Evolutionary conservation across 768 basidiomycete genomes (phyloP).

Genomic region (Lactarius quietus): DNA sequence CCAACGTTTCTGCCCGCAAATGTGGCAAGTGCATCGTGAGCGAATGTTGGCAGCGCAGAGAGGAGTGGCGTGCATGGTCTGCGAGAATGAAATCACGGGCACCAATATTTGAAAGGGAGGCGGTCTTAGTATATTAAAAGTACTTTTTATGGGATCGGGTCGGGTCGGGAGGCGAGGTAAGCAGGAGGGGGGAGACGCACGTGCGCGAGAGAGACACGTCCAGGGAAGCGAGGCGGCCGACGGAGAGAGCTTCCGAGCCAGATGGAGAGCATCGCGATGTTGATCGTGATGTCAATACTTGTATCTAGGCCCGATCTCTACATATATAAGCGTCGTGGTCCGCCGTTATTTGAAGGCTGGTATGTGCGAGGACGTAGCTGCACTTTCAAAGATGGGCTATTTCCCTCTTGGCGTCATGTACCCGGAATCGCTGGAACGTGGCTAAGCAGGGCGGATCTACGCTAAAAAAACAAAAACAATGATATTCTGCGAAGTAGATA

Average conservation of each 20-base stretch:
- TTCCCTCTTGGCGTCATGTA: constrained; percentile 34
- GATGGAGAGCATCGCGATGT: constrained; percentile 42
- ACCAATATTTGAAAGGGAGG: constrained; percentile 30
- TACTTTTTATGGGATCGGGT: neutral
- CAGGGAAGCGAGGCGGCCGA: constrained; percentile 37
- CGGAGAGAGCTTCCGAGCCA: constrained; percentile 42
- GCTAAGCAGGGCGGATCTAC: neutral
- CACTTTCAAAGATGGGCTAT: constrained; percentile 40
- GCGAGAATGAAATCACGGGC: constrained; percentile 28
- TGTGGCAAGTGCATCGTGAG: constrained; percentile 45
- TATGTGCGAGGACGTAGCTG: neutral
- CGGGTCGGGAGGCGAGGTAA: neutral
- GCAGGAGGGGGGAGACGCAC: too few relatives aligned
- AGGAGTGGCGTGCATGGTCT: constrained; percentile 40
- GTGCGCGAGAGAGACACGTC: constrained; percentile 25
- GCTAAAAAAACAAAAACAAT: neutral
- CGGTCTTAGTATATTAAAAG: neutral
- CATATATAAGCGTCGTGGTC: neutral
- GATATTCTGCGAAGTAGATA: constrained; percentile 31
- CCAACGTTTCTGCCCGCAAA: constrained; percentile 40
- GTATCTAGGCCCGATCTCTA: constrained; percentile 41
- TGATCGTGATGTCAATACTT: constrained; percentile 40
- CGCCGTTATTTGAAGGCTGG: neutral
- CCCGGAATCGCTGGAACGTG: constrained; percentile 36
- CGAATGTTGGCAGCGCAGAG: constrained; percentile 37